Evolutionary conservation across 2,329 filamentous ascomycete species (phyloP).

Genomic region (Triangularia setosa): DNA sequence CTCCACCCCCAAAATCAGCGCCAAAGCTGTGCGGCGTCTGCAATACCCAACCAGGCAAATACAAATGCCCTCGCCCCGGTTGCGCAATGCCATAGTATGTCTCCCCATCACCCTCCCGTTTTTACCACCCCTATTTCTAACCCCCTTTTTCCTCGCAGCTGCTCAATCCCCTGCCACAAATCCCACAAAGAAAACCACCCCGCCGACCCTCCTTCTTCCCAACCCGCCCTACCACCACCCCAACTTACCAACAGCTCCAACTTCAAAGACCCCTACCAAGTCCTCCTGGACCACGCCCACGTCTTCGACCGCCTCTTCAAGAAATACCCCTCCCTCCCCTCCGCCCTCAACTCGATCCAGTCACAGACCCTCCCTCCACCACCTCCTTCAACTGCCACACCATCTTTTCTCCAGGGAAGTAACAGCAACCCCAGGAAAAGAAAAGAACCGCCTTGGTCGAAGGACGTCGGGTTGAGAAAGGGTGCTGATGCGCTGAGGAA

Average conservation of each 20-base stretch:
- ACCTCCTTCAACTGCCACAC: constrained; percentile 23
- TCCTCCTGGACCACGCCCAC: constrained; percentile 47
- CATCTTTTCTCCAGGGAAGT: neutral
- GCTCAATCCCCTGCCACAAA: constrained; percentile 53
- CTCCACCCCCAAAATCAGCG: constrained; percentile 6
- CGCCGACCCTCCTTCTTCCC: constrained; percentile 28
- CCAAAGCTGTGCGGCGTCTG: constrained; percentile 53
- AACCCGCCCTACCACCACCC: constrained; percentile 32
- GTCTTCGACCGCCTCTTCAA: constrained; percentile 49
- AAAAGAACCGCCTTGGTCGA: constrained; percentile 48
- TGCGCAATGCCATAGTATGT: constrained; percentile 58
- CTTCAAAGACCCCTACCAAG: constrained; percentile 44
- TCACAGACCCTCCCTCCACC: constrained; percentile 37
- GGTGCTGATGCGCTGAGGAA: constrained; percentile 52
- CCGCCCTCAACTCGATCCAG: constrained; percentile 47
- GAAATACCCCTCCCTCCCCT: constrained; percentile 48
- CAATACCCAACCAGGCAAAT: constrained; percentile 48
- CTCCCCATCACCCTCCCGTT: constrained; percentile 1
- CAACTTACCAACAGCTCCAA: constrained; percentile 15
- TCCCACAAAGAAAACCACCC: constrained; percentile 39
- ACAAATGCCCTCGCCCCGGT: constrained; percentile 52
- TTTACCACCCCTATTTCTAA: constrained; percentile 1
- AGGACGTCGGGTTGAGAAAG: constrained; percentile 53
- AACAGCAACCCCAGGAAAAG: constrained; percentile 7
- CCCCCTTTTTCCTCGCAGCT: constrained; percentile 43